Base-by-base conservation (phyloP, 2,329 filamentous ascomycete species). In the Stachybotrys echinatus region DNA sequence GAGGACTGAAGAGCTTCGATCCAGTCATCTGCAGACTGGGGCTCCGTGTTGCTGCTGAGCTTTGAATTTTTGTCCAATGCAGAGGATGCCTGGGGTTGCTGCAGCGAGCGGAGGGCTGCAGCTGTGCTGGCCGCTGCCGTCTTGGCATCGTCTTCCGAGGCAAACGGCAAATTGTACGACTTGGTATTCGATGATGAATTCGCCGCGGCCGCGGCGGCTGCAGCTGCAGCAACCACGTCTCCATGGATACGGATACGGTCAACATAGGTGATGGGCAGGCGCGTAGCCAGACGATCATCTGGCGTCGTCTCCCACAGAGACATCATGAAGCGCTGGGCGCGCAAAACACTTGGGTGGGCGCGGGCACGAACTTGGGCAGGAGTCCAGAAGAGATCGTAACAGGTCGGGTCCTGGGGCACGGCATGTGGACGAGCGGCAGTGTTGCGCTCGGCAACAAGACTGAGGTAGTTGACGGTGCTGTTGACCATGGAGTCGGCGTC, bases 331-430 rank as follows among this genome's bases (percentile, higher is more conserved):
- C 75, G 73, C 68, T 89, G 85, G 2, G 84, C 76, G 37, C 70
- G 70, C 39, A 88, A 71, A 52, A 88, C 75, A 55, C 80, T 76
- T 4, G 83, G 80, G 56, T 89, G 82, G 0, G 82, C 80, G 21
- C 85, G 79, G n/a, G 84, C 82, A 57, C 80, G 77, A 49, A 85
- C 77, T 66, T 89, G 85, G 1, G 84, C 79, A 0, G 84, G 84
- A 5, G 84, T 85, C 85, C 85, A 88, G 69, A 87, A 88, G 59
- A 88, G 79, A 65, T 88, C 85, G 66, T 84, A 88, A 47, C 87
- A 87, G 2, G 84, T 81, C 5, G 85, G 85, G 39, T 84, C 81
- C 56, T 66, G 63, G 21, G 58, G 55, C 12, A 61, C 55, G 5
- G 60, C 53, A 34, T 62, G 65, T 44, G 60, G 56, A 21, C 57